These are phyloP conservation scores for Karstenula rhodostoma DNA, from an alignment of 2,329 filamentous ascomycete genomes.

Conservation along the genomic window DNA sequence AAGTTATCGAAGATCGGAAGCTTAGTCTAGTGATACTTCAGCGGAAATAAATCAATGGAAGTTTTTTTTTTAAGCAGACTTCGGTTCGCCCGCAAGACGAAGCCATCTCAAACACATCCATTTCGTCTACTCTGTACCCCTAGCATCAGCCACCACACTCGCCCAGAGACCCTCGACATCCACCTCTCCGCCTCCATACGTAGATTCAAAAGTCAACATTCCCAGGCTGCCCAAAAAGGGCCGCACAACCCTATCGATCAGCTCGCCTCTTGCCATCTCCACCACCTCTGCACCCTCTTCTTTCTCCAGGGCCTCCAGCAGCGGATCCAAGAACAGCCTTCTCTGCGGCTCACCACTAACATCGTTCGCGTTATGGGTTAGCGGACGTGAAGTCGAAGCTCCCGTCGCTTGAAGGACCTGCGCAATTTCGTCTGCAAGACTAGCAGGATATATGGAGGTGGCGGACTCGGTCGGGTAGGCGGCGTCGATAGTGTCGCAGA, in stretches of 20 bases:
- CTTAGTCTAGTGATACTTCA: no score
- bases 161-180: constrained; percentile 44
- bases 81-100: not conserved
- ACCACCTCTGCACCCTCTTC: constrained; percentile 56
- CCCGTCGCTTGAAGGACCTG: constrained; percentile 66
- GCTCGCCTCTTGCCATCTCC: constrained; percentile 63
- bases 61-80: no score
- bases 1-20: no score
- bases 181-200: constrained; percentile 77
- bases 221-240: constrained; percentile 93
- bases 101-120: not conserved
- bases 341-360: constrained; percentile 35
- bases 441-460: constrained; percentile 69
- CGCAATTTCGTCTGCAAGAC: constrained; percentile 84
- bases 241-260: constrained; percentile 79
- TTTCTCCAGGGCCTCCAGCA: constrained; percentile 43
- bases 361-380: constrained; percentile 6
- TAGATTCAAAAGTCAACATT: constrained; percentile 91
- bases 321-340: constrained; percentile 54
- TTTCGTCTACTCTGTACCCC: constrained; percentile 19
- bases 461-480: constrained; percentile 75
- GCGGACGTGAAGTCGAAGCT: constrained; percentile 39
- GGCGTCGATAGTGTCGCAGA: constrained; percentile 95
- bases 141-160: constrained; percentile 43
- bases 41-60: no score